Percentiles rank a stretch among this genome's conserved stretches.
phyloP scores from a whole-genome alignment of 768 basidiomycete genomes.

The Russula lepida region DNA sequence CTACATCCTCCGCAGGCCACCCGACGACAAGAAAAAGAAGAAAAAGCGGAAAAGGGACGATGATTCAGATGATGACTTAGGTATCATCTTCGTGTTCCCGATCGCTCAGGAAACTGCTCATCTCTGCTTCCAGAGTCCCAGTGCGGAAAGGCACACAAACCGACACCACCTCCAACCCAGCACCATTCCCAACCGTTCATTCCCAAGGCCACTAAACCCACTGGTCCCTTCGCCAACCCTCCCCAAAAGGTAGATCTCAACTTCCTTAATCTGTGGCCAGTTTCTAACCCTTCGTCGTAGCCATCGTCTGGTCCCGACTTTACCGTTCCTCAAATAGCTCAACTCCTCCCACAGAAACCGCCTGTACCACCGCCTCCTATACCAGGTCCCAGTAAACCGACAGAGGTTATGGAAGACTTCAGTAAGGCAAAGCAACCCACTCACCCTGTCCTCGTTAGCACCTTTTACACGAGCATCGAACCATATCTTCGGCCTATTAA shows the following conservation, averaged over 20 bases:
- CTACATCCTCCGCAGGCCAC: constrained; percentile 22
- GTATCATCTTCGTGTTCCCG: constrained; percentile 28
- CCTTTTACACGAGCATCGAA: constrained; percentile 85
- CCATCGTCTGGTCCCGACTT: constrained; percentile 49
- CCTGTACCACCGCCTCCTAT: constrained; percentile 53
- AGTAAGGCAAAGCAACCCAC: constrained; percentile 71
- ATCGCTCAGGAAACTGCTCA: constrained; percentile 6
- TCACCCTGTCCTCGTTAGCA: constrained; percentile 52
- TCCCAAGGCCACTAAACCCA: constrained; percentile 50
- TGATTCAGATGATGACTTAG: constrained; percentile 62
- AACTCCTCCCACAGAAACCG: constrained; percentile 53
- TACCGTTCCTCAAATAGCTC: constrained; percentile 39
- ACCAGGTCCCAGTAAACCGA: constrained; percentile 78
- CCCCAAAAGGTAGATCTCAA: constrained; percentile 41
- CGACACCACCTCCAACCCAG: constrained; percentile 32
- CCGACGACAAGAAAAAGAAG: constrained; percentile 68
- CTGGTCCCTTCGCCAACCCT: constrained; percentile 33
- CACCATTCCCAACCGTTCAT: constrained; percentile 32
- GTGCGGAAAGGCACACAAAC: constrained; percentile 45
- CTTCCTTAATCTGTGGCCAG: background rate
- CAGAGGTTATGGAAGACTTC: constrained; percentile 83
- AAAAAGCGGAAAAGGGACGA: constrained; percentile 79
- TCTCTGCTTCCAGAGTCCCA: constrained; percentile 12
- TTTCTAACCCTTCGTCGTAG: constrained; percentile 21
- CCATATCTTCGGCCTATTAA: constrained; percentile 82